Base-by-base conservation (phyloP, 345 rosid species). In the Eucalyptus virginea region DNA sequence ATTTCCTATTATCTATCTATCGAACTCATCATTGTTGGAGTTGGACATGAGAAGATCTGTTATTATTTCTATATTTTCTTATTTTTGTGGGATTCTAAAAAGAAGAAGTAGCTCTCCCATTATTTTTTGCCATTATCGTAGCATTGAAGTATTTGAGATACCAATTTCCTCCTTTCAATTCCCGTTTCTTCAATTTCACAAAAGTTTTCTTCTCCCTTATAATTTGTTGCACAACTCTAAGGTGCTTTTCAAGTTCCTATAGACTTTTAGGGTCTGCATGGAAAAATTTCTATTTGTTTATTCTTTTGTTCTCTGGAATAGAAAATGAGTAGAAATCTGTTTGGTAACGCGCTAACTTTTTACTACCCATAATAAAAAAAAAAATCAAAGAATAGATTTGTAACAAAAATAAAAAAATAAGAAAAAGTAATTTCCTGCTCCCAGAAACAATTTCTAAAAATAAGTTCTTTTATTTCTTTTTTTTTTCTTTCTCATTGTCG, bases 351-450 rank as follows among this genome's bases (percentile, higher is more conserved):
- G 6, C 13, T 48, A 48, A 48, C 4, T 13, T 48, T 48, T 3
- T 48, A 48, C 1, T 48, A 5, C 4, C 16, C 1, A 48, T 1
- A 48, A 48, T 48, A 45, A 13, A 48, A 48, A 48, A 48, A 4
- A 2, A 4, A 48, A 5, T 48, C 5, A 48, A 1, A 48, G 6
- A 48, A 48, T 48, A 48, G 16, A 48, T 48, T 48, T 48, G 50
- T 0, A 48, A 48, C 1, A 48, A 1, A 48, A 48, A 13, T 48
- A 48, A 13, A 0, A 0, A 48, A 48, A 48, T 12, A 48, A 2
- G 5, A 5, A 48, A 48, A 48, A 48, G 16, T 48, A 48, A 48
- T 48, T 48, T 48, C 6, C 50, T 48, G 1, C 50, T 48, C 6
- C 6, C 2, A 1, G 0, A 3, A 48, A 48, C 16, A 48, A 48